Evolutionary conservation across 805 yeast species (phyloP).

Genomic region (Schizosaccharomyces pombe): DNA sequence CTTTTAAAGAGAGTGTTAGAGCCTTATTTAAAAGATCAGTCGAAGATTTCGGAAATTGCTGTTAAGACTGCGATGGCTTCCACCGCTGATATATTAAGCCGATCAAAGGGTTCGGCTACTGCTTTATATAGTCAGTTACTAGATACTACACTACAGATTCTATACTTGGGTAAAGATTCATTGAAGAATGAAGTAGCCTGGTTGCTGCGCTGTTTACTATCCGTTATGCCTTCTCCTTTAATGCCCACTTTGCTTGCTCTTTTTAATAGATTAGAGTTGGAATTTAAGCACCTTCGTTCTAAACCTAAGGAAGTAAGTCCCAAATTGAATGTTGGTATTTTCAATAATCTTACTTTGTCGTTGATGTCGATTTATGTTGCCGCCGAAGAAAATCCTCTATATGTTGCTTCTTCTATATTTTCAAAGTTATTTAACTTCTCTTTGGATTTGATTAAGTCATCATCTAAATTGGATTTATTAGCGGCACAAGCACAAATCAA

Average conservation of each 20-base stretch:
- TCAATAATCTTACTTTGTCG: not conserved
- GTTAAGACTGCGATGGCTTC: not conserved
- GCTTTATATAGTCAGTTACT: not conserved
- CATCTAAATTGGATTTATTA: not conserved
- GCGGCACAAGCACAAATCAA: not conserved
- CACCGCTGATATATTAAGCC: not conserved
- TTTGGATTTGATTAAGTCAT: not conserved
- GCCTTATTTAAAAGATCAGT: not conserved
- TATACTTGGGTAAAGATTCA: not conserved
- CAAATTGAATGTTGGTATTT: not conserved
- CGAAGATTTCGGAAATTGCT: not conserved
- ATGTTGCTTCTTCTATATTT: not conserved
- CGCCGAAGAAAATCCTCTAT: not conserved
- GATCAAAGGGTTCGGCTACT: not conserved
- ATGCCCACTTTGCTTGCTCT: not conserved
- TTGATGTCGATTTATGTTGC: not conserved
- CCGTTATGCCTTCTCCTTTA: not conserved
- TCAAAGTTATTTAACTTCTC: not conserved
- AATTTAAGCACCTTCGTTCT: not conserved
- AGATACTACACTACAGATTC: not conserved
- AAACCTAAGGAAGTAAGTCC: not conserved
- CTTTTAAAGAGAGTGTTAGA: not conserved
- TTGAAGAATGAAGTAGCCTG: not conserved
- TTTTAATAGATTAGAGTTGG: not conserved
- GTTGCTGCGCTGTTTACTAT: not conserved